These are phyloP conservation scores for Ophiostoma perfectum DNA, from an alignment of 2,329 filamentous ascomycete species.

Conservation along the genomic window DNA sequence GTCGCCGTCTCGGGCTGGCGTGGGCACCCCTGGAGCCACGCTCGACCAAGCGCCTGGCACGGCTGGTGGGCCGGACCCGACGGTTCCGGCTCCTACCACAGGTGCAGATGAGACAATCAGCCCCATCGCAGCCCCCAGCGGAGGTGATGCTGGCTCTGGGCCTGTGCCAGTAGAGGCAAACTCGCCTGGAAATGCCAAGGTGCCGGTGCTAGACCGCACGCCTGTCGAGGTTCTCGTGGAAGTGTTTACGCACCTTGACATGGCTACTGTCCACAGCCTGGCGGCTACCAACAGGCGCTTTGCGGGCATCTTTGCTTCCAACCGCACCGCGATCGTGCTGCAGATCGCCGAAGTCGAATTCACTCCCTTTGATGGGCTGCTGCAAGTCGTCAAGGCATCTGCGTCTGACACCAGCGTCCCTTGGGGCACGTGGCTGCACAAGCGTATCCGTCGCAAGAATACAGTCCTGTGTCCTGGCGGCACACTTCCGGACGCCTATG, in stretches of 20 bases:
- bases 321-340: constrained; percentile 41
- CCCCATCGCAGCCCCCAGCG: not conserved
- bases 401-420: constrained; percentile 34
- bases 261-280: constrained; percentile 39
- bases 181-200: constrained; percentile 17
- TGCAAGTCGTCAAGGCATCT: constrained; percentile 44
- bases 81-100: not conserved
- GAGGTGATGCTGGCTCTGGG: not conserved
- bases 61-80: not conserved
- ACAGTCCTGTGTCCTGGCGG: constrained; percentile 26
- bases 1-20: not conserved
- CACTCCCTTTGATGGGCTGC: constrained; percentile 42
- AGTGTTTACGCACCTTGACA: constrained; percentile 43
- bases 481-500: constrained; percentile 14
- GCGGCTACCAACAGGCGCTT: constrained; percentile 38
- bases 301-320: constrained; percentile 37
- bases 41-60: not conserved
- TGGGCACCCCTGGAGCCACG: no score
- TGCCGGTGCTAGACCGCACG: constrained; percentile 27
- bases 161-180: not conserved
- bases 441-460: constrained; percentile 37
- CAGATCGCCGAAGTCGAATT: constrained; percentile 40
- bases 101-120: not conserved
- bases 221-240: constrained; percentile 47
- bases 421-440: constrained; percentile 37